Conservation (phyloP, 2,329 filamentous ascomycete species). For the Calonectria ilicicola region DNA sequence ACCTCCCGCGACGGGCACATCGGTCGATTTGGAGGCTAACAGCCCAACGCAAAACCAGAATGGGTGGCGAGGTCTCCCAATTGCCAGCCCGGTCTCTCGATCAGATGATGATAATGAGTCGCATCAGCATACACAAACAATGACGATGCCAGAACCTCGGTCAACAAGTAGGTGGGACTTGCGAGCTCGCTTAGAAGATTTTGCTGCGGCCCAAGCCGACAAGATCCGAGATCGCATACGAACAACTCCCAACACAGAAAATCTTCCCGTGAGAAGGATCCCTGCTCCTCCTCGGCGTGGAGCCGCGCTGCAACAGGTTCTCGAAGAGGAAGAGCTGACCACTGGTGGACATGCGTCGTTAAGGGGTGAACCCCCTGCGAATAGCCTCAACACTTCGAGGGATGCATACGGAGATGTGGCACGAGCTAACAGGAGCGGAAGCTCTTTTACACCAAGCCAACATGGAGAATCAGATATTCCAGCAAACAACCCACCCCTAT, state of each 20-base stretch:
- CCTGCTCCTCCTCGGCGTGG: slow-evolving; percentile 71
- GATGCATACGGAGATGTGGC: slow-evolving; percentile 35
- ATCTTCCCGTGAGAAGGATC: slow-evolving; percentile 70
- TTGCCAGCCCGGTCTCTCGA: slow-evolving; percentile 28
- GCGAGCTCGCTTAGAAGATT: slow-evolving; percentile 68
- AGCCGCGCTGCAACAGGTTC: slow-evolving; percentile 65
- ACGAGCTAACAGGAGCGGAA: slow-evolving; percentile 37
- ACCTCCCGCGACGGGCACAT: slow-evolving; percentile 24
- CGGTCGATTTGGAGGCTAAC: slow-evolving; percentile 46
- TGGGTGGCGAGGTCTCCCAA: slow-evolving; percentile 43
- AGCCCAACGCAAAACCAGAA: slow-evolving; percentile 37
- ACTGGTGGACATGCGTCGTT: slow-evolving; percentile 27
- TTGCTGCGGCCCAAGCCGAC: slow-evolving; percentile 71
- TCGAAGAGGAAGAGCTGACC: slow-evolving; percentile 63
- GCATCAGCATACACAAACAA: slow-evolving; percentile 11
- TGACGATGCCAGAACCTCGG: slow-evolving; percentile 15
- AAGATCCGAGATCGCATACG: slow-evolving; percentile 68
- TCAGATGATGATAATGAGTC: slow-evolving; percentile 28
- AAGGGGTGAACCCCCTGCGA: slow-evolving; percentile 27
- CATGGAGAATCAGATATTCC: slow-evolving; percentile 44
- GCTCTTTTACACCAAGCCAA: slow-evolving; percentile 37
- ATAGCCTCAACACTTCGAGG: slow-evolving; percentile 39
- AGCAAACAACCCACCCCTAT: slow-evolving; percentile 54
- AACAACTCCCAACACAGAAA: slow-evolving; percentile 65
- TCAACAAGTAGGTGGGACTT: slow-evolving; percentile 64